Conservation (phyloP, 306 rosid species). For the Cicer arietinum region DNA sequence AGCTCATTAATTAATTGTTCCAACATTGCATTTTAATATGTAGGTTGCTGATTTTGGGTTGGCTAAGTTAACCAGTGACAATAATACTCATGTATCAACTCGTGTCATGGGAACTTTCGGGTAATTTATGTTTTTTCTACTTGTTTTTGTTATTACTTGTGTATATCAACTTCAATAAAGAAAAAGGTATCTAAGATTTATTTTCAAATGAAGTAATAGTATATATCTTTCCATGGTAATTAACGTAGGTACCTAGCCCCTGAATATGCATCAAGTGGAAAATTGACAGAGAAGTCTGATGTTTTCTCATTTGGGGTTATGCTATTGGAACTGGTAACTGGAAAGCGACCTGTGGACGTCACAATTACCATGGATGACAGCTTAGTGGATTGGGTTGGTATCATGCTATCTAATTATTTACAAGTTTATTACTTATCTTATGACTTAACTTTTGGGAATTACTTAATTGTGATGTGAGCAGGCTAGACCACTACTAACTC, state of each 20-base stretch:
- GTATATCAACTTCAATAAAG: slow-evolving; percentile 7
- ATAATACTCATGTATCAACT: slow-evolving; percentile 85
- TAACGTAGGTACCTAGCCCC: slow-evolving; percentile 84
- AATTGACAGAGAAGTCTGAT: slow-evolving; percentile 85
- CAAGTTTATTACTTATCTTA: background rate
- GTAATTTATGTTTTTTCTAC: slow-evolving; percentile 47
- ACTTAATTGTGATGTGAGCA: slow-evolving; percentile 36
- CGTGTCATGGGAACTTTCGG: slow-evolving; percentile 96
- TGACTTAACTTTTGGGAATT: slow-evolving; percentile 16
- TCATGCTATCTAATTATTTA: slow-evolving; percentile 5
- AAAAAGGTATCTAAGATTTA: background rate
- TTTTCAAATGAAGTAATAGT: background rate
- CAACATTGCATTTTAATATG: slow-evolving; percentile 20
- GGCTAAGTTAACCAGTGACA: slow-evolving; percentile 81
- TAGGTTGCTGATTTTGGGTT: slow-evolving; percentile 97
- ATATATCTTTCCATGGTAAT: slow-evolving; percentile 24
- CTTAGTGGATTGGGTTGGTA: slow-evolving; percentile 93
- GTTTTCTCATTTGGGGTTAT: slow-evolving; percentile 93
- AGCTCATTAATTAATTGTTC: background rate
- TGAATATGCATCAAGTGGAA: slow-evolving; percentile 95
- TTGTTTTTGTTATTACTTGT: slow-evolving; percentile 1
- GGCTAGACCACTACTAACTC: slow-evolving; percentile 81
- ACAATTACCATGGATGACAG: slow-evolving; percentile 69
- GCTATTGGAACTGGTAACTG: slow-evolving; percentile 84
- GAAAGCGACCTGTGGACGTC: slow-evolving; percentile 79